These are phyloP conservation scores for Salvia sclarea DNA, from an alignment of 305 asterid species.

Conservation along the genomic window DNA sequence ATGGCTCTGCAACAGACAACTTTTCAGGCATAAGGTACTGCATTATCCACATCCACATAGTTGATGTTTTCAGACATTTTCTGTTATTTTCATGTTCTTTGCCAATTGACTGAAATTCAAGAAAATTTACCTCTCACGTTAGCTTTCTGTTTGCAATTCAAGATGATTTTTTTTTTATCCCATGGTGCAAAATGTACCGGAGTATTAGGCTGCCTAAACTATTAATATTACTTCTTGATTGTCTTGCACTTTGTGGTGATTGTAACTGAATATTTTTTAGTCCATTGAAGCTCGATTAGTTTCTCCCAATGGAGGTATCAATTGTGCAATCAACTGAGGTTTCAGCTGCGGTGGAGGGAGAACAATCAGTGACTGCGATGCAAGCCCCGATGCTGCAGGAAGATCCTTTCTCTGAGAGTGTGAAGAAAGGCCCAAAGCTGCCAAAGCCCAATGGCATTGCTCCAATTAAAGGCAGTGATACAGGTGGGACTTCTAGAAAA, in stretches of 20 bases:
- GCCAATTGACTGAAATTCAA: conserved; percentile 1
- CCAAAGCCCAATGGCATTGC: conserved; percentile 42
- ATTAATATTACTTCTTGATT: conserved; percentile 11
- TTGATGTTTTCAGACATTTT: neutral
- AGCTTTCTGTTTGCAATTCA: conserved; percentile 7
- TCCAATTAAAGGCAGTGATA: conserved; percentile 36
- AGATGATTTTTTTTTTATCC: neutral
- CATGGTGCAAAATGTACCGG: conserved; percentile 13
- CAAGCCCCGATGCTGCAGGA: conserved; percentile 36
- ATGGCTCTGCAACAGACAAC: conserved; percentile 21
- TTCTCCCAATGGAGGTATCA: conserved; percentile 47
- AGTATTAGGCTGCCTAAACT: conserved; percentile 23
- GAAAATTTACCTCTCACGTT: conserved; percentile 5
- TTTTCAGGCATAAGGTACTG: conserved; percentile 31
- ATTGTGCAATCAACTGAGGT: conserved; percentile 41
- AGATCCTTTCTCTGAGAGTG: conserved; percentile 45
- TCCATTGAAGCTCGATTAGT: conserved; percentile 30
- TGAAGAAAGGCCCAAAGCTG: conserved; percentile 42
- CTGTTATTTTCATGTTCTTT: neutral
- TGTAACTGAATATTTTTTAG: neutral
- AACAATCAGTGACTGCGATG: conserved; percentile 29
- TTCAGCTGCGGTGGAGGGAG: conserved; percentile 35
- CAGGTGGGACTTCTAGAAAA: conserved; percentile 39
- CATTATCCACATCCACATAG: conserved; percentile 8
- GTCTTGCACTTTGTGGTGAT: neutral